These are phyloP conservation scores for Pythium coloratum DNA, from an alignment of 352 stramenopile species.

Conservation along the genomic window DNA sequence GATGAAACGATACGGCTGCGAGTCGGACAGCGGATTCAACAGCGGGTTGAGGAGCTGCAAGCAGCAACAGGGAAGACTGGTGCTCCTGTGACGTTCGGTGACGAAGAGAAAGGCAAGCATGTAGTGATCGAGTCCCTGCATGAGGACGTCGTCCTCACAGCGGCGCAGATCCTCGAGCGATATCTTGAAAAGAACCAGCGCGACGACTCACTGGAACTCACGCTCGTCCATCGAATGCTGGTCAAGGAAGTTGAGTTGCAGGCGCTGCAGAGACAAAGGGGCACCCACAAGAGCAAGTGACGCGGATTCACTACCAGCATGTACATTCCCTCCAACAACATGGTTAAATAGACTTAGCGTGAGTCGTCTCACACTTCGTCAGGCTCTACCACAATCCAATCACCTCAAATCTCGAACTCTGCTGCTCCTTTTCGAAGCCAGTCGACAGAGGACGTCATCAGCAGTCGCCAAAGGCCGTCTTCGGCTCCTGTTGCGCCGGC, in stretches of 20 bases:
- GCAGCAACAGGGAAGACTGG: neutral
- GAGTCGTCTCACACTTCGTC: no score
- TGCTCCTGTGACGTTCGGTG: neutral
- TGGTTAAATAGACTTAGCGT: conserved; percentile 13
- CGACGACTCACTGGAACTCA: conserved; percentile 26
- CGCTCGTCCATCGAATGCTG: conserved; percentile 36
- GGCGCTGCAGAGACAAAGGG: conserved; percentile 17
- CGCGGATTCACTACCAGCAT: neutral
- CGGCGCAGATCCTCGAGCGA: conserved; percentile 28
- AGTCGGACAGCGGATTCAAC: conserved; percentile 20
- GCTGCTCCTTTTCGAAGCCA: conserved; percentile 38
- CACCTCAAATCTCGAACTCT: conserved; percentile 36
- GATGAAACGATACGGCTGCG: conserved; percentile 15
- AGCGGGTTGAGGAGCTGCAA: conserved; percentile 15
- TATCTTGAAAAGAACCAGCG: conserved; percentile 16
- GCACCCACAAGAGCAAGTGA: neutral
- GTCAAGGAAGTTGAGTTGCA: conserved; percentile 36
- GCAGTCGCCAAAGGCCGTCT: conserved; percentile 68
- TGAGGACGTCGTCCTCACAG: conserved; percentile 31
- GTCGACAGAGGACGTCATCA: conserved; percentile 76
- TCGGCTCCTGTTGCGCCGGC: conserved; percentile 26
- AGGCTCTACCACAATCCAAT: neutral
- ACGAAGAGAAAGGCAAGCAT: neutral
- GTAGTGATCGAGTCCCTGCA: conserved; percentile 16
- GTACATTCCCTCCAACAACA: neutral